Evolutionary conservation across 441 rosid genomes (phyloP), one percentile per base, ranked within the genome.

Genomic region (Biscutella laevigata): DNA sequence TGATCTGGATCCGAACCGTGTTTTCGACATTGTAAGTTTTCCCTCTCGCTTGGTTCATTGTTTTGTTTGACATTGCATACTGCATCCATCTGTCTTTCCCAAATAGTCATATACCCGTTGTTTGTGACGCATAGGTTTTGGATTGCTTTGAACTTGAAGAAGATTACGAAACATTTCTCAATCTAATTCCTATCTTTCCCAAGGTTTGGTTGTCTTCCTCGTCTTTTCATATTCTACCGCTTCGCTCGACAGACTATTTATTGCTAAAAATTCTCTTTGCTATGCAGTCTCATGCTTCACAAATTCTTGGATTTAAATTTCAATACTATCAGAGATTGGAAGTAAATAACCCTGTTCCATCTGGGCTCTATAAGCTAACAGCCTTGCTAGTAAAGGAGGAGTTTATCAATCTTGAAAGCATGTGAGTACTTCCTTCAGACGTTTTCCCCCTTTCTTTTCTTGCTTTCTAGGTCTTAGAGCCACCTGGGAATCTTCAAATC

Each of bases 271-370:
- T 0, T 46, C 40, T 38, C 61, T 53, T 30, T 66, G 43, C 35
- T 62, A 54, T 82, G 77, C 97, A 94, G 99, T 94, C 97, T 59
- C 99, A 86, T 69, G 99, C 98, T 42, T 86, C 99, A n/a, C 99
- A 94, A 69, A 88, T 94, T 72, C 95, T 94, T 52, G 99, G 99
- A 53, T 94, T 84, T 69, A 94, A 94, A 85, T 91, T 94, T 73
- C 98, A 94, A 73, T 88, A 78, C 74, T 88, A 94, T 75, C 99
- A 91, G 71, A 76, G 86, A 28, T 64, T 77, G 79, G 99, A 94
- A 75, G 92, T 94, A 70, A 79, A 73, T 70, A 61, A 71, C 71
- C 84, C 83, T 53, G 89, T 82, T 49, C 98, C 97, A 29, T 80
- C 71, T 72, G 95, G 99, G 70, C 94, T 94, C 28, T 91, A 79